Base-by-base conservation (phyloP, 352 stramenopile species). In the Hyaloperonospora brassicae region DNA sequence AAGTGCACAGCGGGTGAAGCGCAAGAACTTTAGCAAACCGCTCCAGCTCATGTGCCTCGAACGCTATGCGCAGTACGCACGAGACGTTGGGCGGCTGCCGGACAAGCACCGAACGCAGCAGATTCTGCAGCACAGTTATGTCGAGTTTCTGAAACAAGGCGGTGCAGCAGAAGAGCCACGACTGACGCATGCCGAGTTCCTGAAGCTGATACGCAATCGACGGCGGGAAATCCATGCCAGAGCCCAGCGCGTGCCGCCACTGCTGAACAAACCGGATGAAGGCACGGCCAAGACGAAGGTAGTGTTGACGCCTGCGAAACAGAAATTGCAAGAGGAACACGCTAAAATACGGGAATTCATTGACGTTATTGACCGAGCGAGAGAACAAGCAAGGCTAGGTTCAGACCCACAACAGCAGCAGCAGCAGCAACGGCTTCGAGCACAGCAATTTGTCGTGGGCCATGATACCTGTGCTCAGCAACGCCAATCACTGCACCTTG, bases 11-110 rank as follows among this genome's bases (percentile, higher is more conserved):
- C 55, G 73, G 8, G 58, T 69, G 24, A 88, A 88, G 59, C 75
- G 78, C 38, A 85, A 79, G 48, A 86, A 84, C 66, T 76, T 86
- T 45, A 86, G 73, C 57, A 86, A 88, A 52, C 55, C 73, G 47
- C 55, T 88, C 9, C 78, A 88, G 54, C 59, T 86, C 34, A 45
- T 82, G 22, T 72, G 75, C 55, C 70, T 88, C 8, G 61, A 80
- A 57, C 62, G 70, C 4, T 88, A 88, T 50, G 78, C 72, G 5
- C 61, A 72, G 35, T 67, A 71, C 35, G 58, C 63, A 23, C 65
- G 66, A 5, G 55, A 64, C 7, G 61, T 70, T 9, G 64, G 60
- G 0, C 59, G 54, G 23, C 70, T 86, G 3, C 72, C 78, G 1
- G 54, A 78, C 54, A 73, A 77, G 38, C 54, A 63, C 22, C 68